phyloP scores from a whole-genome alignment of 1,284 basidiomycete genomes.

The Apiotrichum veenhuisii region DNA sequence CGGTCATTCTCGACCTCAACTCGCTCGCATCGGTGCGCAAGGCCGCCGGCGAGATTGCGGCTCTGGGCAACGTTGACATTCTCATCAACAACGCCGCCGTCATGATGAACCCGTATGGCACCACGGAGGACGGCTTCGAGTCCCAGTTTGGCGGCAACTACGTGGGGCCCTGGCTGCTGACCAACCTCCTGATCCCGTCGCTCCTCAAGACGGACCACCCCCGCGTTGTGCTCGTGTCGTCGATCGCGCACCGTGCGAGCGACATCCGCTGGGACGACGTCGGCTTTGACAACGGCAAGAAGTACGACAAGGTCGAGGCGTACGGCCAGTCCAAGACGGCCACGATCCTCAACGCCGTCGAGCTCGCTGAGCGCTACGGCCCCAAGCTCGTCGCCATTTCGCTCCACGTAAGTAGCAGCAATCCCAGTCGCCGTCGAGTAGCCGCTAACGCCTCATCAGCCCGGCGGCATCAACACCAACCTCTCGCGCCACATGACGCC shows the following conservation, averaged over 20 bases:
- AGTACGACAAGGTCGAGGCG: slow-evolving; percentile 7
- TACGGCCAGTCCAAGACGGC: slow-evolving; percentile 27
- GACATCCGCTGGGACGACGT: slow-evolving; percentile 20
- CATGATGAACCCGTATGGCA: slow-evolving; percentile 21
- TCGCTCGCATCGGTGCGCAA: slow-evolving; percentile 9
- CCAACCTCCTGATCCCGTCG: slow-evolving; percentile 17
- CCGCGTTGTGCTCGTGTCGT: slow-evolving; percentile 20
- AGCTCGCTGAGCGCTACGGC: slow-evolving; percentile 12
- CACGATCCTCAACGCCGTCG: slow-evolving; percentile 10
- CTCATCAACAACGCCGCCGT: slow-evolving; percentile 36
- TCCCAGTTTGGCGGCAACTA: slow-evolving; percentile 35
- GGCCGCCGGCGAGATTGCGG: slow-evolving; percentile 11
- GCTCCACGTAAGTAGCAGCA: slow-evolving; percentile 5
- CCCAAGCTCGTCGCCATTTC: slow-evolving; percentile 13
- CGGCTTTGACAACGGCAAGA: slow-evolving; percentile 8
- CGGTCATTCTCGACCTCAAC: slow-evolving; percentile 17
- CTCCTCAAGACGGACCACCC: slow-evolving; percentile 8
- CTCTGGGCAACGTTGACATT: slow-evolving; percentile 18
- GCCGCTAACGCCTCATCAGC: neutral
- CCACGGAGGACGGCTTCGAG: slow-evolving; percentile 32
- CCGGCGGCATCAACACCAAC: slow-evolving; percentile 12
- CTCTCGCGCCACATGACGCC: slow-evolving; percentile 1
- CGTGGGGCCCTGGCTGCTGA: slow-evolving; percentile 33
- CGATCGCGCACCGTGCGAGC: slow-evolving; percentile 4
- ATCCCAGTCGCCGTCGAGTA: no score